Conservation (phyloP, 768 basidiomycete species). For the Pulveroboletus ravenelii region DNA sequence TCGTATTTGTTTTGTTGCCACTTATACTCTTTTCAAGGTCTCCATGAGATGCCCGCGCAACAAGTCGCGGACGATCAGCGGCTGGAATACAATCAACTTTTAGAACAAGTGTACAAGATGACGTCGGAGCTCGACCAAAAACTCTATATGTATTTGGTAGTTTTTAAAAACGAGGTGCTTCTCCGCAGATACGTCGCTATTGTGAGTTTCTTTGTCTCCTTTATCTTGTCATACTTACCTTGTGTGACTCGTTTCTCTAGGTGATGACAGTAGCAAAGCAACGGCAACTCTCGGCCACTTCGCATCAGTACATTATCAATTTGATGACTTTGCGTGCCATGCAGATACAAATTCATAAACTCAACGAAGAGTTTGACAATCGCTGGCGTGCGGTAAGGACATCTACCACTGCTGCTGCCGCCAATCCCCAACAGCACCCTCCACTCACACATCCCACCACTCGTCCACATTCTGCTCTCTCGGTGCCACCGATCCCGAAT, state of each 20-base stretch:
- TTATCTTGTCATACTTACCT: constrained; percentile 8
- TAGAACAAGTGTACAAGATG: constrained; percentile 47
- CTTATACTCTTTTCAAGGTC: constrained; percentile 27
- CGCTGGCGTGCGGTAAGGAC: constrained; percentile 25
- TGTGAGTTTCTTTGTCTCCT: constrained; percentile 37
- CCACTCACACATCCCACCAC: not conserved
- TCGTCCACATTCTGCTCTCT: constrained; percentile 8
- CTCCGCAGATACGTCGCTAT: constrained; percentile 51
- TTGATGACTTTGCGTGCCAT: constrained; percentile 42
- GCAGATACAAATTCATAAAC: constrained; percentile 38
- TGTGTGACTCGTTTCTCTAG: constrained; percentile 26
- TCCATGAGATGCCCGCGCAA: constrained; percentile 31
- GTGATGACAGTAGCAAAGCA: constrained; percentile 40
- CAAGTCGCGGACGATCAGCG: constrained; percentile 52
- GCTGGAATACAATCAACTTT: constrained; percentile 44
- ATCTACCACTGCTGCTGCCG: constrained; percentile 1
- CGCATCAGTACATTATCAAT: constrained; percentile 32
- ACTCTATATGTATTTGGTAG: constrained; percentile 42
- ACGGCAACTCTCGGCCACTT: constrained; percentile 20
- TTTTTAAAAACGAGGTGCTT: constrained; percentile 44
- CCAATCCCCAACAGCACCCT: constrained; percentile 5
- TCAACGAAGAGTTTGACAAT: constrained; percentile 38
- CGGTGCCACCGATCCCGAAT: constrained; percentile 19
- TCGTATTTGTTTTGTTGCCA: constrained; percentile 6
- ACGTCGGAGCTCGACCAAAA: constrained; percentile 47